Evolutionary conservation across 225 moss, liverwort and hornwort genomes (phyloP).

Genomic region (Takakia lepidozioides): DNA sequence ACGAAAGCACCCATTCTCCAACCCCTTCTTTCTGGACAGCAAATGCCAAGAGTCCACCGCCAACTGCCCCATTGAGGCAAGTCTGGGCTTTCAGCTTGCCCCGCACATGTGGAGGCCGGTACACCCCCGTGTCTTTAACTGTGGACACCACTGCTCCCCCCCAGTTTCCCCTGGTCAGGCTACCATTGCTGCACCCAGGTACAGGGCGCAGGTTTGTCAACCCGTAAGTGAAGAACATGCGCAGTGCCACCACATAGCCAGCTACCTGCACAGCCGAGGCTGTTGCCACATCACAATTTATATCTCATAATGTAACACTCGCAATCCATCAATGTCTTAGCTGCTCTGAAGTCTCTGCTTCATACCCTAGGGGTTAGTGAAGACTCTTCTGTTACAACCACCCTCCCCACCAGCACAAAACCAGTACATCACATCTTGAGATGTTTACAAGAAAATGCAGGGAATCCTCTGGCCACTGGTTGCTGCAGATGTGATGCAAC

Average conservation of each 20-base stretch:
- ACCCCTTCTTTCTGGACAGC: slow-evolving; percentile 18
- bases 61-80: slow-evolving; percentile 12
- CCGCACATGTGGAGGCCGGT: slow-evolving; percentile 88
- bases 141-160: slow-evolving; percentile 17
- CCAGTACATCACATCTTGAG: too few species aligned
- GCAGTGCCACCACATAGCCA: slow-evolving; percentile 61
- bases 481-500: too few species aligned
- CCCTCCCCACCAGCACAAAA: too few species aligned
- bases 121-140: slow-evolving; percentile 56
- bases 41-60: slow-evolving; percentile 1
- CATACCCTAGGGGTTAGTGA: too few species aligned
- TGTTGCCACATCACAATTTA: too few species aligned
- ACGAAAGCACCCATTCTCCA: slow-evolving; percentile 18
- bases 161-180: slow-evolving; percentile 19
- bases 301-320: too few species aligned
- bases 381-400: too few species aligned
- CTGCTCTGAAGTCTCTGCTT: too few species aligned
- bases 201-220: slow-evolving; percentile 25
- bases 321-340: too few species aligned
- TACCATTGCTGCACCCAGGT: slow-evolving; percentile 6
- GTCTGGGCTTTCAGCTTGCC: slow-evolving; percentile 34
- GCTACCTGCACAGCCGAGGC: slow-evolving; percentile 54
- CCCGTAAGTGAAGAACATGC: slow-evolving; percentile 79
- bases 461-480: too few species aligned
- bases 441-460: too few species aligned